Base-by-base conservation (phyloP, 2,329 filamentous ascomycete genomes). In the Fusarium pseudoanthophilum region DNA sequence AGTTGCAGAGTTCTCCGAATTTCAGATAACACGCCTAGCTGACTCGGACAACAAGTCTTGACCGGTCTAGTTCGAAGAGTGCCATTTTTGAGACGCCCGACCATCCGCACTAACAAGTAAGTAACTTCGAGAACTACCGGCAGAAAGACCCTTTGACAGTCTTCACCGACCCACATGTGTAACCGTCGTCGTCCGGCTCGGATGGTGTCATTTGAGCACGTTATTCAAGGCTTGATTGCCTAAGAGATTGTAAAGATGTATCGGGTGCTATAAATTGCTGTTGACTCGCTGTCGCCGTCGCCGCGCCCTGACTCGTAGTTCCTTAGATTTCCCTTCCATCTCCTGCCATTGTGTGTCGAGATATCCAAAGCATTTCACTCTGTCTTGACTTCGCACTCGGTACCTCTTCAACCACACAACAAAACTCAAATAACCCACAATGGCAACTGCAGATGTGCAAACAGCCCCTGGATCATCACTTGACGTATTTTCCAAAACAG, bases 201-300 rank as follows among this genome's bases (percentile, higher is more conserved):
- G 75, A 78, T 78, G 77, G 77, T 78, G 77, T 77, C 74, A 78
- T 78, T 75, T 28, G 57, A 78, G 77, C 77, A 77, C 75, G 76
- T 78, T 78, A 78, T 78, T 65, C 60, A 55, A 69, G 65, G 72
- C 75, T 77, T 71, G 60, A 77, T 77, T 69, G 77, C 64, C 76
- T 76, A 76, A 74, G 53, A 71, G 51, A 32, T 26, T 37, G 49
- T 56, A 60, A 55, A 57, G 21, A 57, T 34, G 61, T 45, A 59
- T 30, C 45, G 64, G 51, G 59, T 56, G 32, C 61, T 53, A 76
- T 77, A 77, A 78, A 78, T 77, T 67, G 37, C 56, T 49, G 51
- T 69, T 59, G 48, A 40, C 67, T 72, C 69, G 53, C 74, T 43
- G 62, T 57, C 57, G 43, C 57, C 46, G 48, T 28, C 28, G 49